phyloP scores from a whole-genome alignment of 306 rosid species.

The Cajanus cajan region DNA sequence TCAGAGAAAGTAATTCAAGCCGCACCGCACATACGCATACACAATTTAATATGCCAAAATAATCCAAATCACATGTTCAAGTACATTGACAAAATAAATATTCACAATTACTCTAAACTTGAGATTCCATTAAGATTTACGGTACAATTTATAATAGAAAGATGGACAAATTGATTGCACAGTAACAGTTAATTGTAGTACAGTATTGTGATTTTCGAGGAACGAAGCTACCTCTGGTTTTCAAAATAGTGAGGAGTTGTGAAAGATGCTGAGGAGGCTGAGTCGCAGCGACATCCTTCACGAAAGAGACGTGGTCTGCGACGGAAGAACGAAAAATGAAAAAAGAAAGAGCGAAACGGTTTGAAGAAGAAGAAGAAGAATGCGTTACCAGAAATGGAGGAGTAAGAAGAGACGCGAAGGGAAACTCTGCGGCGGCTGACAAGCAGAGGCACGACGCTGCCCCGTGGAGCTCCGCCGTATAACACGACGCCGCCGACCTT shows the following conservation, averaged over 20 bases:
- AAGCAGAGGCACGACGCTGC: slow-evolving; percentile 60
- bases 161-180: slow-evolving; percentile 9
- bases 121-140: not conserved
- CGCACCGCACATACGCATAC: not conserved
- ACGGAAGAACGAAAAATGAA: not conserved
- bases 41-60: not conserved
- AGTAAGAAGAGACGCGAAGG: slow-evolving; percentile 46
- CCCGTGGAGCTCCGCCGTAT: slow-evolving; percentile 58
- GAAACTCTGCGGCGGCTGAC: slow-evolving; percentile 47
- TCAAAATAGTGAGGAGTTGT: slow-evolving; percentile 60
- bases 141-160: not conserved
- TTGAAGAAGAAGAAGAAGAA: not conserved
- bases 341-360: not conserved
- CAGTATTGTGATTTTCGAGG: not conserved
- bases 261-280: slow-evolving; percentile 78
- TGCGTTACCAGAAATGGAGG: slow-evolving; percentile 40
- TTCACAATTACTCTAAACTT: slow-evolving; percentile 5
- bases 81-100: slow-evolving; percentile 14
- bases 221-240: slow-evolving; percentile 56
- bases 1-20: not conserved
- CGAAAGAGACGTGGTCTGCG: slow-evolving; percentile 79
- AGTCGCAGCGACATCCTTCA: slow-evolving; percentile 78
- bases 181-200: not conserved
- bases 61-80: not conserved
- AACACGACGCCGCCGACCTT: slow-evolving; percentile 70